Percentiles rank a stretch among this genome's conserved stretches.
Conservation (phyloP, 169 alveolate species). For the Haemoproteus tartakovskyi region DNA sequence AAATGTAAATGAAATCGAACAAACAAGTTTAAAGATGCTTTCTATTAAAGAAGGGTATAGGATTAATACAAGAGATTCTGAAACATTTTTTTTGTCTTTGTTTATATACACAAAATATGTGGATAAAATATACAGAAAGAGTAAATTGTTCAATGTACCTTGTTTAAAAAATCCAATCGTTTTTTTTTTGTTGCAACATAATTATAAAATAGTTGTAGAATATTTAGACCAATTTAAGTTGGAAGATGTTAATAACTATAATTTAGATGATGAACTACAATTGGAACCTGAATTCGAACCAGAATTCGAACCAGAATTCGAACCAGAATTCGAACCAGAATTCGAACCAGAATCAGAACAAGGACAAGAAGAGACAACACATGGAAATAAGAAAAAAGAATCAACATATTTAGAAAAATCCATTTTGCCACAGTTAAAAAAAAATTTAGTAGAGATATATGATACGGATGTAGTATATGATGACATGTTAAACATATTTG, state of each 20-base stretch:
- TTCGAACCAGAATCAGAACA: conserved; percentile 1
- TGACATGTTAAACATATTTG: too few species aligned
- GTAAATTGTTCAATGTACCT: conserved; percentile 62
- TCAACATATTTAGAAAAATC: too few species aligned
- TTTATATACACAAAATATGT: conserved; percentile 56
- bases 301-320: neutral
- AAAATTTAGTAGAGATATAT: too few species aligned
- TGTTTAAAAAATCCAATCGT: conserved; percentile 55
- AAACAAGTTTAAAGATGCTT: conserved; percentile 9
- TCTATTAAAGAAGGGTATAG: conserved; percentile 63
- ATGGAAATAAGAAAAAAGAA: too few species aligned
- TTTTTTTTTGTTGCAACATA: conserved; percentile 44
- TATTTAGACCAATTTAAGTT: conserved; percentile 56
- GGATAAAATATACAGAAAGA: conserved; percentile 57
- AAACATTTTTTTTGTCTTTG: conserved; percentile 28
- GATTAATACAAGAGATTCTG: conserved; percentile 55
- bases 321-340: neutral
- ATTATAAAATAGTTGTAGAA: conserved; percentile 43
- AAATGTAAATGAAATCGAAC: neutral
- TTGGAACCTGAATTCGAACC: neutral
- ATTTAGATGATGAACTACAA: neutral
- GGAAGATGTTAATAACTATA: too few species aligned
- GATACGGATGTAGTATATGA: too few species aligned
- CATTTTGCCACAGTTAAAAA: too few species aligned
- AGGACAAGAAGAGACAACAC: neutral